Base-by-base conservation (phyloP, 305 asterid species). In the Petunia hybrid region DNA sequence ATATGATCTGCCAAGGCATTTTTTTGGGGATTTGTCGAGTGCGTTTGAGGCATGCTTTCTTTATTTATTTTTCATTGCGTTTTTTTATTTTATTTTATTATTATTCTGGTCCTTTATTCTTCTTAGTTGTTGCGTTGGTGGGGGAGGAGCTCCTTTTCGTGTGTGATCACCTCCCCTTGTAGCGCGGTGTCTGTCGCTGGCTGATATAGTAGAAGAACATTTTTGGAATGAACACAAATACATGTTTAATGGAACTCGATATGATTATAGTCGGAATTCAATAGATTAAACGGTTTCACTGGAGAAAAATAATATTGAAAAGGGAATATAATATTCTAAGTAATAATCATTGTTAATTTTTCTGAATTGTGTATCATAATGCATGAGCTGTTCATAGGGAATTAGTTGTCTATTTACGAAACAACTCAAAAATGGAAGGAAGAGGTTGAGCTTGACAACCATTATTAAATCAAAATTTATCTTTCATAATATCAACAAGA, bases 351-450 rank as follows among this genome's bases (percentile, higher is more conserved):
- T 69, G 42, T 35, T 22, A 22, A 22, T 22, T 48, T 31, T 35
- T 12, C 63, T 13, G 51, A 73, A 53, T 51, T 73, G 31, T 22
- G 31, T 22, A n/a, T 73, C 8, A 36, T 51, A 73, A 6, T 73
- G 45, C 35, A 51, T 73, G 35, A 73, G 78, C 63, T 51, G 78
- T 73, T 48, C 22, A 13, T 53, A 36, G 36, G 63, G 42, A 36
- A 73, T 35, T 46, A 51, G 39, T 73, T 51, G 22, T 73, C 53
- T 6, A 51, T 51, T 12, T 73, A 36, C 13, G 8, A 51, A 51
- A 73, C 63, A 73, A 73, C 78, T 73, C 78, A 73, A 36, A 51
- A 51, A 39, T 71, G 77, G 61, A 71, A 71, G n/a, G n/a, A 60
- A n/a, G 62, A 57, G 2, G 31, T 35, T 48, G 78, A 35, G 45